Conservation (phyloP, 1,284 basidiomycete species). For the Ustilago esculenta region DNA sequence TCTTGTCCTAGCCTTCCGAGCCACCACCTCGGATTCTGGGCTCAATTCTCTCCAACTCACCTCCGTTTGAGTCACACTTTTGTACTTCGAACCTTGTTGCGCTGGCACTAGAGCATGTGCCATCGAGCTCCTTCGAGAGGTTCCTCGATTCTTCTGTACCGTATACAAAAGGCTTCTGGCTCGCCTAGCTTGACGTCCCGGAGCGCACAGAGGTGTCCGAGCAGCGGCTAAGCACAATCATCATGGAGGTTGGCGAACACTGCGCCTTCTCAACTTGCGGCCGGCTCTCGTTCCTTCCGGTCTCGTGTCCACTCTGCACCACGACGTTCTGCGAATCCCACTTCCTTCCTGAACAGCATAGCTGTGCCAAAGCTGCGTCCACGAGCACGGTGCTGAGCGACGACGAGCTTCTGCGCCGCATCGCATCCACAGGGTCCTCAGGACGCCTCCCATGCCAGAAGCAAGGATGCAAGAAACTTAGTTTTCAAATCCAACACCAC, state of each 20-base stretch:
- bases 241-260: constrained; percentile 54
- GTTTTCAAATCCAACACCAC: constrained; percentile 32
- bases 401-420: constrained; percentile 27
- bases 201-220: too few species aligned
- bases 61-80: constrained; percentile 5
- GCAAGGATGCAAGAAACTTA: constrained; percentile 53
- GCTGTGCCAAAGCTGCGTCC: constrained; percentile 36
- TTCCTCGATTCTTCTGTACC: too few species aligned
- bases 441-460: constrained; percentile 56
- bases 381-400: constrained; percentile 34
- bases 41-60: too few species aligned
- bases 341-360: constrained; percentile 51
- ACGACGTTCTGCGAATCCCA: constrained; percentile 53
- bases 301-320: constrained; percentile 50
- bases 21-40: constrained; percentile 1
- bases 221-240: background rate
- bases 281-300: constrained; percentile 55
- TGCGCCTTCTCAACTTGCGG: constrained; percentile 43
- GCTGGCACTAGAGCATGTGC: too few species aligned
- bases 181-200: too few species aligned
- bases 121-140: too few species aligned
- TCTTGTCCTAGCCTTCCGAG: background rate
- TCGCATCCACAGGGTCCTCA: constrained; percentile 15
- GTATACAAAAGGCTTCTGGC: too few species aligned
- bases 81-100: background rate